Conservation (phyloP, 768 basidiomycete genomes). For the Tylopilus plumbeoviolaceoides region DNA sequence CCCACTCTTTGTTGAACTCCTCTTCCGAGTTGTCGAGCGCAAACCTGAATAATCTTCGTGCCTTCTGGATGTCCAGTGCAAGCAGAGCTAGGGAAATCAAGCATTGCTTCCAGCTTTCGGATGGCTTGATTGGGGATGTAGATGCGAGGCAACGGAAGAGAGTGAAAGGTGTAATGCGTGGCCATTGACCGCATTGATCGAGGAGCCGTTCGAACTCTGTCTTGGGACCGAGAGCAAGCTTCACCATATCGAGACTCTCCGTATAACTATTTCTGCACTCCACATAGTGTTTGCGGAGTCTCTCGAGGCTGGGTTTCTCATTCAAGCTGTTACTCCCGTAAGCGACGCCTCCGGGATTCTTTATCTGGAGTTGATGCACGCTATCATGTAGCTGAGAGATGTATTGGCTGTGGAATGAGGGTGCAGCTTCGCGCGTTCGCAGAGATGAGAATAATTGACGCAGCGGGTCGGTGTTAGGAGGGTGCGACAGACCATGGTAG, state of each 20-base stretch:
- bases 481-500: not conserved
- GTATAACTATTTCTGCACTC: not conserved
- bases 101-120: constrained; percentile 24
- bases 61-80: not conserved
- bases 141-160: constrained; percentile 27
- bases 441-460: not conserved
- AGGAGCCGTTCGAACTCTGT: constrained; percentile 13
- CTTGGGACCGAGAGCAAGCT: constrained; percentile 6
- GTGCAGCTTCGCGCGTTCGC: too few relatives aligned
- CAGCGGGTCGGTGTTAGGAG: not conserved
- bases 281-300: not conserved
- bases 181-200: constrained; percentile 32
- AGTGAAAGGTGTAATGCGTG: constrained; percentile 25
- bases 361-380: not conserved
- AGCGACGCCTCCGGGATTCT: too few relatives aligned
- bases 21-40: not conserved
- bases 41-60: not conserved
- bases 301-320: constrained; percentile 10
- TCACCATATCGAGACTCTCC: not conserved
- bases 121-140: constrained; percentile 3
- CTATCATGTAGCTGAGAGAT: not conserved
- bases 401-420: not conserved
- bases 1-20: not conserved
- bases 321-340: constrained; percentile 9
- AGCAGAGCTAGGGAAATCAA: constrained; percentile 25